Base-by-base conservation (phyloP, 495 filamentous ascomycete species). In the Chaetomium cochliodes region DNA sequence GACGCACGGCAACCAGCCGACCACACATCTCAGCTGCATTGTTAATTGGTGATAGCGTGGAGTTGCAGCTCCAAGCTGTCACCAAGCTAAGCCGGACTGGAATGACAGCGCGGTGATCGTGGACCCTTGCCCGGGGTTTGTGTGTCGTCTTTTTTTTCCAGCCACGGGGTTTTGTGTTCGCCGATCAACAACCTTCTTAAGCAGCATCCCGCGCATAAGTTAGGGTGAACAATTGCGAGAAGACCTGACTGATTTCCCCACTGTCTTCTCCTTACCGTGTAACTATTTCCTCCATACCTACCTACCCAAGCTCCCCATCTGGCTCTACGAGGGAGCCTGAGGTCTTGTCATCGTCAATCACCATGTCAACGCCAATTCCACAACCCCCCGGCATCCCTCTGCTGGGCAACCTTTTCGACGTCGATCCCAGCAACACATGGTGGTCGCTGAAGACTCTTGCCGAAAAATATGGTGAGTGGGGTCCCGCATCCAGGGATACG, bases 321-420 rank as follows among this genome's bases (percentile, higher is more conserved):
- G n/a, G n/a, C n/a, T n/a, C n/a, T n/a, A n/a, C n/a, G n/a, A n/a
- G n/a, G n/a, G n/a, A n/a, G n/a, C n/a, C n/a, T n/a, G n/a, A n/a
- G n/a, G n/a, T n/a, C n/a, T n/a, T n/a, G n/a, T n/a, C n/a, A n/a
- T n/a, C n/a, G 20, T n/a, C 28, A 12, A 12, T 28, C 60, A 69
- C 28, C 61, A 81, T 80, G 79, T 72, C 78, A 25, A 72, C 69
- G 11, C 74, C 79, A 28, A 90, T 91, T 63, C 89, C 89, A 12
- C 79, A 84, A 62, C 89, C 88, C 26, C 83, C 84, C 20, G 87
- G 87, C 6, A 65, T 91, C 20, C 89, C 88, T 0, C 62, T 92
- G 30, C 67, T 92, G 6, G 89, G 89, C 0, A 92, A 92, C 69
- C 70, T 91, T 46, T 83, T 85, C 39, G 83, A 88, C 58, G 67